These are phyloP conservation scores for Boletus sensibilis DNA, from an alignment of 768 basidiomycete species.

Conservation along the genomic window DNA sequence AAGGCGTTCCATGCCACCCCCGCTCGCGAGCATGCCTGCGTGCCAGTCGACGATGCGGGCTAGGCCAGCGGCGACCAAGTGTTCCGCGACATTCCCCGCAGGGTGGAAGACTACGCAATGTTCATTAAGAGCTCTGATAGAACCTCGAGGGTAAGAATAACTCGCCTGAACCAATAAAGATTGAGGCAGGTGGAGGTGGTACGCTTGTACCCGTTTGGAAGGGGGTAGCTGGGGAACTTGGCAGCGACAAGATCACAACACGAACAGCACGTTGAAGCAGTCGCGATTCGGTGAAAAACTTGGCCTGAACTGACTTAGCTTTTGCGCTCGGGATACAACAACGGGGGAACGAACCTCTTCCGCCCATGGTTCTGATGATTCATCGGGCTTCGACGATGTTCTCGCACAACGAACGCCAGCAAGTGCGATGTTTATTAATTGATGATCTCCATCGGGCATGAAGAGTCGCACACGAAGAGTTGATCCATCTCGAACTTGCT, in stretches of 20 bases:
- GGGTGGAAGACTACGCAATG: constrained; percentile 70
- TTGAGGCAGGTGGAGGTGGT: constrained; percentile 66
- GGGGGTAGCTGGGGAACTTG: constrained; percentile 73
- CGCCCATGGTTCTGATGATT: constrained; percentile 77
- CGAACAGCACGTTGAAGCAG: constrained; percentile 78
- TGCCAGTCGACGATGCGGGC: constrained; percentile 97
- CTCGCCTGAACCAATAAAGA: constrained; percentile 86
- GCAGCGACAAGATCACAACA: constrained; percentile 77
- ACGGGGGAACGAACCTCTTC: constrained; percentile 68
- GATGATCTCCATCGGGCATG: constrained; percentile 87
- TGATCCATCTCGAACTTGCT: constrained; percentile 90
- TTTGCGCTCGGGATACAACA: neutral
- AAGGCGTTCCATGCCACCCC: constrained; percentile 85
- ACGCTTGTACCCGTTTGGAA: constrained; percentile 62
- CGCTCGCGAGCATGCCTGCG: constrained; percentile 85
- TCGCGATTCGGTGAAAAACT: constrained; percentile 89
- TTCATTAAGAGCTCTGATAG: neutral
- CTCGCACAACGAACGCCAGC: constrained; percentile 81
- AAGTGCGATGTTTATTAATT: constrained; percentile 81
- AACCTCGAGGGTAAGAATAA: constrained; percentile 5
- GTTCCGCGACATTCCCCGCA: constrained; percentile 91
- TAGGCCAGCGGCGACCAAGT: constrained; percentile 78
- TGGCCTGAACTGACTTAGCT: constrained; percentile 55
- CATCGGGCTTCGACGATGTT: constrained; percentile 67
- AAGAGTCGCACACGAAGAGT: constrained; percentile 86